These are phyloP conservation scores for Cydonia oblonga DNA, from an alignment of 331 rosid genomes.

Conservation along the genomic window DNA sequence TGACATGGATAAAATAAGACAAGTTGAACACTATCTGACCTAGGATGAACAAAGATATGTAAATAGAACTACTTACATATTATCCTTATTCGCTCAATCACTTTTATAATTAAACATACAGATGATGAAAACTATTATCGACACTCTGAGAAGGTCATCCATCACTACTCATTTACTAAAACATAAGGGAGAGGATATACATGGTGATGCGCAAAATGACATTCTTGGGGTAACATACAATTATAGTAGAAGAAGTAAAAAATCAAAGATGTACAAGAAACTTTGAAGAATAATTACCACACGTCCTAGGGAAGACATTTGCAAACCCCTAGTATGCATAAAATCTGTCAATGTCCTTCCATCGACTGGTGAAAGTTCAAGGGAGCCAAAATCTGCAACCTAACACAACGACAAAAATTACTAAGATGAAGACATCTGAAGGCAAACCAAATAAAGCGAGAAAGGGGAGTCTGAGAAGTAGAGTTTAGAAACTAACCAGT, in stretches of 20 bases:
- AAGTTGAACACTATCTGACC: background rate
- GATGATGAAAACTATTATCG: too few relatives aligned
- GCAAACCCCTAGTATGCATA: constrained; percentile 97
- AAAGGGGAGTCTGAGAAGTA: background rate
- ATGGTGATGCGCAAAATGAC: too few relatives aligned
- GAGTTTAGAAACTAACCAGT: constrained; percentile 58
- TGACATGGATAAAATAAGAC: background rate
- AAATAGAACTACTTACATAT: background rate
- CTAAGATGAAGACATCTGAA: constrained; percentile 13
- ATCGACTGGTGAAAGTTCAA: constrained; percentile 98
- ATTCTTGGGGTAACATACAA: too few relatives aligned
- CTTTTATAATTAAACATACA: background rate
- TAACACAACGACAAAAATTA: constrained; percentile 24
- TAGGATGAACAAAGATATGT: background rate
- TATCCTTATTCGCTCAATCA: background rate
- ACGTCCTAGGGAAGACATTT: constrained; percentile 79
- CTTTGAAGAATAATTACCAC: constrained; percentile 45
- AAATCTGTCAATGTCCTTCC: constrained; percentile 97
- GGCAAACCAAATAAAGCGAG: background rate
- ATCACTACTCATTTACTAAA: too few relatives aligned
- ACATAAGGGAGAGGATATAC: too few relatives aligned
- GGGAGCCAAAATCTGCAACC: constrained; percentile 99
- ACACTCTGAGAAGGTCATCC: too few relatives aligned
- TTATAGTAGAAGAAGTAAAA: background rate
- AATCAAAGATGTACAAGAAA: background rate